phyloP scores from a whole-genome alignment of 306 rosid genomes.

The Vachellia collinsii region DNA sequence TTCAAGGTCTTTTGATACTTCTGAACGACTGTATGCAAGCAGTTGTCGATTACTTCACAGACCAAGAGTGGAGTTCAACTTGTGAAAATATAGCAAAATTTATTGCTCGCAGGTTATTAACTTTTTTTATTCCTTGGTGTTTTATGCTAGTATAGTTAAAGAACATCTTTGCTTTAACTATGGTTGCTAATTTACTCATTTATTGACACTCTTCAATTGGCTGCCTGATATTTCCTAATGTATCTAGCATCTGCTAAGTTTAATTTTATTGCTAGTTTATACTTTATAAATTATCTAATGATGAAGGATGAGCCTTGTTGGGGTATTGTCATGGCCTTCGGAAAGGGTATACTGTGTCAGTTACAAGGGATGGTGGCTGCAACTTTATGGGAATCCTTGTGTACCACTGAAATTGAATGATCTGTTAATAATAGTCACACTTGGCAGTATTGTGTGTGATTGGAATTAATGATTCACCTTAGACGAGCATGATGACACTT shows the following conservation, averaged over 20 bases:
- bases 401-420: background rate
- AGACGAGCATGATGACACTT: constrained; percentile 25
- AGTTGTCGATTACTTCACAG: constrained; percentile 68
- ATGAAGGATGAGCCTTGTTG: constrained; percentile 20
- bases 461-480: background rate
- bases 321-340: background rate
- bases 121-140: constrained; percentile 25
- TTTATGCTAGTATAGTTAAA: constrained; percentile 5
- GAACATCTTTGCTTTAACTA: background rate
- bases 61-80: constrained; percentile 72
- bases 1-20: constrained; percentile 69
- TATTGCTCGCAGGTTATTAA: constrained; percentile 75
- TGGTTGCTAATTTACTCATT: constrained; percentile 7
- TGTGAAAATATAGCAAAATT: constrained; percentile 79
- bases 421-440: constrained; percentile 10
- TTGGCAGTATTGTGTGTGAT: background rate
- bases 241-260: constrained; percentile 2
- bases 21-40: constrained; percentile 73
- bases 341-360: constrained; percentile 4
- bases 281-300: constrained; percentile 2
- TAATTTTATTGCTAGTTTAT: constrained; percentile 7
- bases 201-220: constrained; percentile 8
- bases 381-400: background rate
- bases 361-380: background rate
- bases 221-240: background rate